Percentiles rank a stretch among this genome's conserved stretches.
These are phyloP conservation scores for Kalaharituber pfeilii DNA, from an alignment of 2,329 filamentous ascomycete genomes.

Conservation along the genomic window DNA sequence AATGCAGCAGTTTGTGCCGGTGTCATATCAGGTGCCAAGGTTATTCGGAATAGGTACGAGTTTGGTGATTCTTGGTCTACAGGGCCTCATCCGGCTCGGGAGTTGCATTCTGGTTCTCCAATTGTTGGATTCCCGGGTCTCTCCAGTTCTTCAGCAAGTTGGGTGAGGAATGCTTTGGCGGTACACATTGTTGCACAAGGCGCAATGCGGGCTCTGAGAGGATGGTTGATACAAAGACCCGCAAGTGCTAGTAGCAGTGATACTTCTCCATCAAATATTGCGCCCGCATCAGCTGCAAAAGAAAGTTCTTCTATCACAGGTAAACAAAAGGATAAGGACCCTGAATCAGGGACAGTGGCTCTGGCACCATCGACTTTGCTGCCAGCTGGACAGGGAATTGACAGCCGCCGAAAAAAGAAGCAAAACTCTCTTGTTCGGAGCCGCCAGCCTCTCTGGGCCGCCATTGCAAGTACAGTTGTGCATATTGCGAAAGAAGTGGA, in stretches of 20 bases:
- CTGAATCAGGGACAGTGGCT: conserved; percentile 20
- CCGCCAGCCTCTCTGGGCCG: conserved; percentile 41
- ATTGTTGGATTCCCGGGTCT: not conserved
- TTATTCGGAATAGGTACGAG: conserved; percentile 15
- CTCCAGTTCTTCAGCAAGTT: conserved; percentile 12
- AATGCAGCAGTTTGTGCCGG: conserved; percentile 36
- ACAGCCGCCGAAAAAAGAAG: conserved; percentile 36
- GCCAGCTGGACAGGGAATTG: conserved; percentile 19
- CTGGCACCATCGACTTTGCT: conserved; percentile 28
- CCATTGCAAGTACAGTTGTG: conserved; percentile 41
- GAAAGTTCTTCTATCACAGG: conserved; percentile 10
- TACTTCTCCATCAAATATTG: conserved; percentile 4
- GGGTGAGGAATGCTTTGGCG: conserved; percentile 21
- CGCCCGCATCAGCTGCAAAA: conserved; percentile 8
- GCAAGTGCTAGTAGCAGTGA: conserved; percentile 10
- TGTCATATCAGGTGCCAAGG: conserved; percentile 28
- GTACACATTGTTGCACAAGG: conserved; percentile 25
- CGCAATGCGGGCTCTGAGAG: conserved; percentile 21
- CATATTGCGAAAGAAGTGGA: conserved; percentile 36
- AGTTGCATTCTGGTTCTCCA: not conserved
- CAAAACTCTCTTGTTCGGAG: conserved; percentile 38
- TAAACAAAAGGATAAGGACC: conserved; percentile 22
- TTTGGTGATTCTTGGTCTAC: conserved; percentile 12
- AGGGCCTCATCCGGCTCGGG: not conserved
- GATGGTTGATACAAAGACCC: conserved; percentile 22